Evolutionary conservation across 257 asterid species (phyloP).

Genomic region (Primulina huaijiensis): DNA sequence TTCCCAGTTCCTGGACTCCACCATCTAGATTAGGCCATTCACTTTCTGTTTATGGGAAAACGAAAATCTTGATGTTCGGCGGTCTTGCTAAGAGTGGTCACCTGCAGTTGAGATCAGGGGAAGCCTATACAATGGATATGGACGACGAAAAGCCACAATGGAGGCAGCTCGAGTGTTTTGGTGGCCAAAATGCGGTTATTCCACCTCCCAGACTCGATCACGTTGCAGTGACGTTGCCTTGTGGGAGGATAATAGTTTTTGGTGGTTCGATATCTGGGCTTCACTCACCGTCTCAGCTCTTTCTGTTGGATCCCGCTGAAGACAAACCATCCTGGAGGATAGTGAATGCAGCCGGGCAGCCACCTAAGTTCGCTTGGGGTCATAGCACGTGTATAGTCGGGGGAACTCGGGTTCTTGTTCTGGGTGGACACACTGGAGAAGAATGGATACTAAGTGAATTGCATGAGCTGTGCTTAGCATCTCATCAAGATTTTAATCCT

Average conservation of each 20-base stretch:
- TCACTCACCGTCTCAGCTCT: conserved; percentile 85
- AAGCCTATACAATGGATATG: conserved; percentile 72
- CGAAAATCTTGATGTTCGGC: conserved; percentile 78
- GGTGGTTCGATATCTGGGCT: conserved; percentile 85
- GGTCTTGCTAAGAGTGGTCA: conserved; percentile 90
- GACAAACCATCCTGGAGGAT: conserved; percentile 83
- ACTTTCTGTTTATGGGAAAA: conserved; percentile 70
- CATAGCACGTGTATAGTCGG: conserved; percentile 88
- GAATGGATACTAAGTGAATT: conserved; percentile 79
- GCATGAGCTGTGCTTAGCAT: conserved; percentile 78
- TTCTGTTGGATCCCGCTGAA: conserved; percentile 70
- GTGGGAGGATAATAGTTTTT: conserved; percentile 74
- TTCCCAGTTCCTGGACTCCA: conserved; percentile 67
- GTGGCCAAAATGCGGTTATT: conserved; percentile 62
- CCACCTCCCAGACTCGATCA: conserved; percentile 90
- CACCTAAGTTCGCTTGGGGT: conserved; percentile 91
- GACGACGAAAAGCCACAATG: conserved; percentile 70
- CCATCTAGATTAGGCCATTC: conserved; percentile 85
- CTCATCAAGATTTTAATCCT: conserved; percentile 65
- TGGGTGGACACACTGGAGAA: conserved; percentile 88
- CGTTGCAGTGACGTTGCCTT: conserved; percentile 84
- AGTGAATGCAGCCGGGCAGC: conserved; percentile 69
- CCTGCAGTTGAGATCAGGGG: conserved; percentile 79
- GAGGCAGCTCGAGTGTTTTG: conserved; percentile 77
- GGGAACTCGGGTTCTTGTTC: conserved; percentile 79